Evolutionary conservation across 2,329 filamentous ascomycete species (phyloP), one percentile per base, ranked within the genome.

Genomic region (Coniella lustricola): DNA sequence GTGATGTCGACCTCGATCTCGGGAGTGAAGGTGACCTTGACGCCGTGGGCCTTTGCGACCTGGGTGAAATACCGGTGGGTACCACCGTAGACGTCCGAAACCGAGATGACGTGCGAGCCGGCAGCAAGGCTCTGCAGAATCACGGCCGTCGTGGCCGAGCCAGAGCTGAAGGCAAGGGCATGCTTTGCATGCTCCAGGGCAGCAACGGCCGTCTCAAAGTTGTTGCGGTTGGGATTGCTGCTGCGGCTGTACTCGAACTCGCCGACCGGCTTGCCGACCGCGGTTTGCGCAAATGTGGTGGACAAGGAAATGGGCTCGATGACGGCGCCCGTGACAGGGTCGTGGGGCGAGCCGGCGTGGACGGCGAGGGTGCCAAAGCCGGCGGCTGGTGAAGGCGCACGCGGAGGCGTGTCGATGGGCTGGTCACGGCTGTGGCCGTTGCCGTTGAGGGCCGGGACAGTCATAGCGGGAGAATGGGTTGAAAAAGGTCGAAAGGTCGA

Each of bases 21-120:
- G 9, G 90, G 89, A 4, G 90, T 91, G 68, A 98, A 98, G 43
- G 91, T 95, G 54, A 97, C 93, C 59, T 86, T 82, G 47, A 98
- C 89, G 60, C 91, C 89, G 67, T 98, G 93, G 21, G 93, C 90
- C 61, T 88, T 83, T 49, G 93, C 93, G 44, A 97, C 93, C 72
- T 96, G 90, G 56, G 93, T 98, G 75, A 98, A 98, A 75, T 98
- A 98, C 62, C 93, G 81, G 73, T 98, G 93, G 36, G 93, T 98
- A 59, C 93, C 93, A 59, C 93, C 93, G 67, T 98, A 98, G 60
- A 98, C 90, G 67, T 98, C 93, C 39, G 90, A 95, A 41, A 98
- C 89, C 53, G 90, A 96, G 60, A 98, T 84, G 61, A 98, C 88
- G 71, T 98, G 93, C 41, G 88, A 93, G 54, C 90, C 90, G 12